phyloP scores from a whole-genome alignment of 2,329 filamentous ascomycete genomes.

The Alternaria consortialis region DNA sequence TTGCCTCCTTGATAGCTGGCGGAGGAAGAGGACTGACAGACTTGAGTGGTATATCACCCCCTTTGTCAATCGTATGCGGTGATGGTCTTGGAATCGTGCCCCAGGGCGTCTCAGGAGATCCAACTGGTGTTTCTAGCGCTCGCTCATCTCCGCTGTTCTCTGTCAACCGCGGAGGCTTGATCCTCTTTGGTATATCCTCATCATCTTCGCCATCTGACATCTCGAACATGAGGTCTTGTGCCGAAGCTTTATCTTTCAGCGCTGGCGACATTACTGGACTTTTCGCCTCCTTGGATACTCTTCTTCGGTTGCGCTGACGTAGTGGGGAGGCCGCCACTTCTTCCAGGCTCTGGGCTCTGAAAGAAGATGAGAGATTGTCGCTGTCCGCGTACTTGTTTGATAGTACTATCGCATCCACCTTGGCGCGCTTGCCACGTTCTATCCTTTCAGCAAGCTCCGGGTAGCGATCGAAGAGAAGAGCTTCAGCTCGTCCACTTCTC shows the following conservation, averaged over 20 bases:
- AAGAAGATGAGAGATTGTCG: conserved; percentile 70
- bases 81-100: conserved; percentile 27
- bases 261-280: conserved; percentile 72
- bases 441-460: conserved; percentile 71
- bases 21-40: conserved; percentile 35
- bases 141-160: conserved; percentile 15
- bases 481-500: conserved; percentile 76
- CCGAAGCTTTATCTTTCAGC: conserved; percentile 73
- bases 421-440: conserved; percentile 71
- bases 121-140: conserved; percentile 21
- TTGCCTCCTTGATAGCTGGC: conserved; percentile 30
- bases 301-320: conserved; percentile 54
- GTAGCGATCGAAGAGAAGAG: conserved; percentile 70
- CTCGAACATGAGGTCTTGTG: conserved; percentile 84
- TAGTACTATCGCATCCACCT: conserved; percentile 80
- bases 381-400: conserved; percentile 70
- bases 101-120: conserved; percentile 40
- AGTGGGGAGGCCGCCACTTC: conserved; percentile 63
- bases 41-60: conserved; percentile 24
- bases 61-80: conserved; percentile 20
- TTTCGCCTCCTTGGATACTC: conserved; percentile 58
- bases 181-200: conserved; percentile 17
- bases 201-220: conserved; percentile 80
- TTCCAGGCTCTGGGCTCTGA: conserved; percentile 71
- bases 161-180: conserved; percentile 37